phyloP scores from a whole-genome alignment of 805 yeast species.

The Kazachstania psychrophila region DNA sequence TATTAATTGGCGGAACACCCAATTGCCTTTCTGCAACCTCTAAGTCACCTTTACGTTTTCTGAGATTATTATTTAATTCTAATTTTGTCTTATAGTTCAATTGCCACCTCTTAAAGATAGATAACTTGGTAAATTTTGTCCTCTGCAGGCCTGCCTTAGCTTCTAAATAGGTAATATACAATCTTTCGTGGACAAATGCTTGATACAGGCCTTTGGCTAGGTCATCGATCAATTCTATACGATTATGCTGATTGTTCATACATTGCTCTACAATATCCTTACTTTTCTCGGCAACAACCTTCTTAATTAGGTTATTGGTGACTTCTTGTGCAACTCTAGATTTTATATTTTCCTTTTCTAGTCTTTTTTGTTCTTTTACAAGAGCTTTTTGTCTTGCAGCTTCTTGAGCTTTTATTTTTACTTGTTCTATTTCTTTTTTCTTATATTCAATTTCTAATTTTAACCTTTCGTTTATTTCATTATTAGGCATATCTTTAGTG shows the following conservation, averaged over 20 bases:
- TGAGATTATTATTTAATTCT: conserved; percentile 31
- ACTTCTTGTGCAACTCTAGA: conserved; percentile 3
- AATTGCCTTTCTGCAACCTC: conserved; percentile 28
- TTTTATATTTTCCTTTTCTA: conserved; percentile 6
- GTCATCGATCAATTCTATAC: conserved; percentile 23
- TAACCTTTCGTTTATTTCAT: background rate
- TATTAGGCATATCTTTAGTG: too few species aligned
- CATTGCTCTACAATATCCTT: conserved; percentile 5
- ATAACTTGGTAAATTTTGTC: conserved; percentile 26
- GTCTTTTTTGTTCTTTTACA: background rate
- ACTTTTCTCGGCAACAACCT: conserved; percentile 5
- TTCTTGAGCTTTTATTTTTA: background rate
- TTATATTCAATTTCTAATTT: background rate
- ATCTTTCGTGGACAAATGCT: conserved; percentile 54
- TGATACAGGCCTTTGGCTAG: conserved; percentile 44
- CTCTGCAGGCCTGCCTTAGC: conserved; percentile 38
- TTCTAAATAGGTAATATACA: conserved; percentile 36
- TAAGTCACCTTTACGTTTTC: conserved; percentile 34
- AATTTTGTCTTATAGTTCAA: conserved; percentile 26
- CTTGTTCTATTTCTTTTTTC: background rate
- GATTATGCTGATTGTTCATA: conserved; percentile 6
- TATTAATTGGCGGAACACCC: conserved; percentile 28
- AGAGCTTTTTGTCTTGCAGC: background rate
- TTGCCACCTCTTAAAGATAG: conserved; percentile 29
- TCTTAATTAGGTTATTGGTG: background rate